These are phyloP conservation scores for Trichoderma sp. DNA, from an alignment of 2,329 filamentous ascomycete genomes.

Conservation along the genomic window DNA sequence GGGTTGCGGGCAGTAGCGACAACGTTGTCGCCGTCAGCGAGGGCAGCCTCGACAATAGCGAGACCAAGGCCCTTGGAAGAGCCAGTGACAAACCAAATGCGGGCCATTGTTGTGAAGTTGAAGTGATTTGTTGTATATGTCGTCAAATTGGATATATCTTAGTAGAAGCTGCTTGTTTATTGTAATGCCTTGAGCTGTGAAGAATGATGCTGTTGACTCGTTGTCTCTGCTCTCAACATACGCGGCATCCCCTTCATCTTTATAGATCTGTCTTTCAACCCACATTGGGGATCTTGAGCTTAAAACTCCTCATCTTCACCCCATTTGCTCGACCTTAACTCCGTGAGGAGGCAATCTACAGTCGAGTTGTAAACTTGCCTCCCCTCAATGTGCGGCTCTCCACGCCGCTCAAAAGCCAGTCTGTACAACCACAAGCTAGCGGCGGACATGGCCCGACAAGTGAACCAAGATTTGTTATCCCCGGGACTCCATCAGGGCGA, in stretches of 20 bases:
- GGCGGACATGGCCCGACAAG: no score
- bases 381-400: background rate
- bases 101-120: background rate
- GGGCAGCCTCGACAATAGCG: constrained; percentile 38
- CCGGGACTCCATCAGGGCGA: constrained; percentile 1
- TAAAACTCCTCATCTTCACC: background rate
- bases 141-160: background rate
- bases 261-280: background rate
- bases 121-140: background rate
- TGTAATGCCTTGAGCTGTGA: background rate
- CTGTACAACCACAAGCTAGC: background rate
- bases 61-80: constrained; percentile 47
- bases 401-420: background rate
- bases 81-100: constrained; percentile 47
- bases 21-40: constrained; percentile 40
- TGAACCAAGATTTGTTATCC: background rate
- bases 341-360: background rate
- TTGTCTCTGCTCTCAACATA: background rate
- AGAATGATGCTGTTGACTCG: background rate
- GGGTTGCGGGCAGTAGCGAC: constrained; percentile 45
- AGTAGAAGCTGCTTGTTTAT: background rate
- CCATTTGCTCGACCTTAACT: background rate
- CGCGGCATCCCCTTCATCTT: background rate
- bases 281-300: background rate
- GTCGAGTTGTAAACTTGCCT: background rate